phyloP scores from a whole-genome alignment of 148 eudicot species.

The Rhododendron mucronatum region DNA sequence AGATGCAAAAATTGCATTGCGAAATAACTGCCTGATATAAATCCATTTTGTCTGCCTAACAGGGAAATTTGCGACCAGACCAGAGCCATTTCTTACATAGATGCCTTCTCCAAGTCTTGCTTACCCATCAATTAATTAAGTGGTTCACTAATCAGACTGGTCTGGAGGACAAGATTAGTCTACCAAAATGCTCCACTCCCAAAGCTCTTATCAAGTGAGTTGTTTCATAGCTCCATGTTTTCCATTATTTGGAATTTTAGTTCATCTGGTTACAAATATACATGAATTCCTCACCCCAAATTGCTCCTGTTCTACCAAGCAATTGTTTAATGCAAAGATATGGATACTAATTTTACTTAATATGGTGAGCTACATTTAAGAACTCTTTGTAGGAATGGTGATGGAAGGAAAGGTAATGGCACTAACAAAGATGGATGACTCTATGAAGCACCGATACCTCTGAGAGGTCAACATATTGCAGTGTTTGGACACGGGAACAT shows the following conservation, averaged over 20 bases:
- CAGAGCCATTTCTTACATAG: conserved; percentile 38
- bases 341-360: not conserved
- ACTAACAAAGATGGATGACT: not conserved
- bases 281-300: not conserved
- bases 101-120: conserved; percentile 60
- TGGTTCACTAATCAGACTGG: conserved; percentile 41
- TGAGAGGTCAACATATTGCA: too few relatives aligned
- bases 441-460: too few relatives aligned
- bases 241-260: not conserved
- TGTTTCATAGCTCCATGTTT: not conserved
- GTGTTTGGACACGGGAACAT: too few relatives aligned
- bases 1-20: conserved; percentile 1
- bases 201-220: conserved; percentile 70
- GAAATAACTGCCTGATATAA: not conserved
- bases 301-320: not conserved
- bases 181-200: conserved; percentile 45
- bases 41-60: conserved; percentile 25
- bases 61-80: conserved; percentile 43
- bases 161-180: conserved; percentile 25
- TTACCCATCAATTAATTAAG: conserved; percentile 41
- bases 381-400: not conserved
- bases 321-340: not conserved
- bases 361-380: not conserved
- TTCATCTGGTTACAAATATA: not conserved
- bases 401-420: not conserved